Evolutionary conservation across 169 alveolate genomes (phyloP).

Genomic region (Miamiensis avidus): DNA sequence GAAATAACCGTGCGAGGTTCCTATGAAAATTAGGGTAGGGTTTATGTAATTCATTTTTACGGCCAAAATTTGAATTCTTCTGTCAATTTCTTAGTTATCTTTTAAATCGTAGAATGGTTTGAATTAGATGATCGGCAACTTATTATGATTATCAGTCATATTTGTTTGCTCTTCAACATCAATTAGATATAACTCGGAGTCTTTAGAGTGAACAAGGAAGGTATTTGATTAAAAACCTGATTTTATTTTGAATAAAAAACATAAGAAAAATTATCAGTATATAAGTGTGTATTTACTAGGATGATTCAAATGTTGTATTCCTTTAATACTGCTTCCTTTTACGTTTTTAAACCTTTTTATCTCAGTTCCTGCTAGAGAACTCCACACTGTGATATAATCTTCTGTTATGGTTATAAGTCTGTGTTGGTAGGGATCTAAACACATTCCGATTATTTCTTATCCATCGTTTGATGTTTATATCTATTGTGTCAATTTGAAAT

Average conservation of each 20-base stretch:
- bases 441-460: conserved; percentile 30
- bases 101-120: background rate
- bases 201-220: background rate
- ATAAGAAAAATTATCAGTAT: no score
- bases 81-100: conserved; percentile 24
- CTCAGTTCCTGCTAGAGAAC: conserved; percentile 34
- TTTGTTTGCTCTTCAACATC: background rate
- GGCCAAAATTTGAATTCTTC: background rate
- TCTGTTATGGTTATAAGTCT: conserved; percentile 35
- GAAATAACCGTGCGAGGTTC: conserved; percentile 8
- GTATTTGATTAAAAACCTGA: background rate
- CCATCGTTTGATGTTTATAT: conserved; percentile 35
- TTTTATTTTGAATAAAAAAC: no score
- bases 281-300: background rate
- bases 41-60: background rate
- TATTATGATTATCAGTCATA: background rate
- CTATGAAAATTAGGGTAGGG: conserved; percentile 11
- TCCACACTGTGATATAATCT: conserved; percentile 41
- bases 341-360: conserved; percentile 32
- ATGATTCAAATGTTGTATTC: background rate
- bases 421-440: conserved; percentile 31
- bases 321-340: background rate
- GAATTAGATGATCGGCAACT: background rate
- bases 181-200: background rate
- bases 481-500: no score